Base-by-base conservation (phyloP, 2,329 filamentous ascomycete genomes). In the Fusarium burgessii region DNA sequence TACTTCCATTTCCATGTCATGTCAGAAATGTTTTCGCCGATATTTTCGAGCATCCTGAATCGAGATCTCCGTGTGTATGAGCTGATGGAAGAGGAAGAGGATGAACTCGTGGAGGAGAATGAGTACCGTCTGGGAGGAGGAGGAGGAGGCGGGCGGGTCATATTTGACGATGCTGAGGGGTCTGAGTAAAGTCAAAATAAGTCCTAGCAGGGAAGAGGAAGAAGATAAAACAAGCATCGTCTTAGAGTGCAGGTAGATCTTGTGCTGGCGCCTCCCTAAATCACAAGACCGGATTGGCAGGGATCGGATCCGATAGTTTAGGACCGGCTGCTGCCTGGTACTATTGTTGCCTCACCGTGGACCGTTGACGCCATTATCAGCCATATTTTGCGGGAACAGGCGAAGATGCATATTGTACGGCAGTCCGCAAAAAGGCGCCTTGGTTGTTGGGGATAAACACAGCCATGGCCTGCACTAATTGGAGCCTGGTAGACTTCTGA, bases 1-100 rank as follows among this genome's bases (percentile, higher is more conserved):
- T 77, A 78, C 17, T 78, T 78, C 73, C 70, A 77, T 65, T 77
- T 79, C 78, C 77, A 78, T 29, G 75, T 62, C 9, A 74, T 66
- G 29, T 78, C 76, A 38, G 78, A 79, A 32, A 80, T 51, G 9
- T 65, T 61, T 15, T 74, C 60, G 25, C 65, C 62, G 15, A 71
- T 32, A 15, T 43, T 52, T 13, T 51, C 20, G 41, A 72, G 23
- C 46, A 76, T 77, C 29, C n/a, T 61, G 58, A 17, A 15, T n/a
- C 14, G 40, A 41, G 32, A 32, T 27, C 18, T 43, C 12, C 12
- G 42, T 14, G 17, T 10, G 18, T 6, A 17, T 14, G 14, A n/a
- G 29, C 7, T 27, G 15, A 13, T 17, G 23, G 32, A 38, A 15
- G 41, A 33, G 18, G 32, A 38, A 38, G 20, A 58, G 27, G 36